Conservation (phyloP, 352 stramenopile genomes). For the Phytophthora agathidicida region DNA sequence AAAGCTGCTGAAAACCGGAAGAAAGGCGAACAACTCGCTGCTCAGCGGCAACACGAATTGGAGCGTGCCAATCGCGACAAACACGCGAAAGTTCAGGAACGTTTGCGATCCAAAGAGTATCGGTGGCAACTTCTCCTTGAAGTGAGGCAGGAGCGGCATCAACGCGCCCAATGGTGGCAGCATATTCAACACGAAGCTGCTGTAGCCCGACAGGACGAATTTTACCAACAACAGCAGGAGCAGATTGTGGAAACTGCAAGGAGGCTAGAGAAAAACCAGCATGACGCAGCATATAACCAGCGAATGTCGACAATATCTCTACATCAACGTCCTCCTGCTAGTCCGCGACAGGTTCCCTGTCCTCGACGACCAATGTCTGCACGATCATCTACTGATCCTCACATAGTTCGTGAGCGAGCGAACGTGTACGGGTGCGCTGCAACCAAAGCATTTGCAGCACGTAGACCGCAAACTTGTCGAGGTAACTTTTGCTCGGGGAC, state of each 20-base stretch:
- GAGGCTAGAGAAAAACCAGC: slow-evolving; percentile 8
- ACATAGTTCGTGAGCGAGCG: slow-evolving; percentile 48
- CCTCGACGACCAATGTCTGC: slow-evolving; percentile 36
- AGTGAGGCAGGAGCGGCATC: slow-evolving; percentile 25
- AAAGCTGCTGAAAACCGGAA: slow-evolving; percentile 42
- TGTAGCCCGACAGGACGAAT: slow-evolving; percentile 21
- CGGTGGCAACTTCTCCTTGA: slow-evolving; percentile 8
- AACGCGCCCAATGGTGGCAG: slow-evolving; percentile 27
- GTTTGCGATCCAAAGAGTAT: slow-evolving; percentile 21
- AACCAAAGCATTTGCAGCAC: slow-evolving; percentile 46
- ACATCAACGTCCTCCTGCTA: slow-evolving; percentile 4
- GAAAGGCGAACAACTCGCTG: slow-evolving; percentile 20
- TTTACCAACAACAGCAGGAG: slow-evolving; percentile 23
- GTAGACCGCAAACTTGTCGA: slow-evolving; percentile 22
- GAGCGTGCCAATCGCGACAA: slow-evolving; percentile 15
- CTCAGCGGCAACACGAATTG: slow-evolving; percentile 15
- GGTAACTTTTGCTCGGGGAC: slow-evolving; percentile 11
- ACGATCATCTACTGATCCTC: slow-evolving; percentile 27
- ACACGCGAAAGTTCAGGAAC: slow-evolving; percentile 24
- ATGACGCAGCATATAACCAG: slow-evolving; percentile 1
- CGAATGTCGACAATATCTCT: neutral
- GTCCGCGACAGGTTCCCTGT: neutral
- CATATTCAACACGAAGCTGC: slow-evolving; percentile 19
- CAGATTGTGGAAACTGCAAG: neutral
- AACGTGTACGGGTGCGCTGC: slow-evolving; percentile 61